Percentiles rank a stretch among this genome's conserved stretches.
These are phyloP conservation scores for Botrytis aclada DNA, from an alignment of 2,329 filamentous ascomycete genomes.

Conservation along the genomic window DNA sequence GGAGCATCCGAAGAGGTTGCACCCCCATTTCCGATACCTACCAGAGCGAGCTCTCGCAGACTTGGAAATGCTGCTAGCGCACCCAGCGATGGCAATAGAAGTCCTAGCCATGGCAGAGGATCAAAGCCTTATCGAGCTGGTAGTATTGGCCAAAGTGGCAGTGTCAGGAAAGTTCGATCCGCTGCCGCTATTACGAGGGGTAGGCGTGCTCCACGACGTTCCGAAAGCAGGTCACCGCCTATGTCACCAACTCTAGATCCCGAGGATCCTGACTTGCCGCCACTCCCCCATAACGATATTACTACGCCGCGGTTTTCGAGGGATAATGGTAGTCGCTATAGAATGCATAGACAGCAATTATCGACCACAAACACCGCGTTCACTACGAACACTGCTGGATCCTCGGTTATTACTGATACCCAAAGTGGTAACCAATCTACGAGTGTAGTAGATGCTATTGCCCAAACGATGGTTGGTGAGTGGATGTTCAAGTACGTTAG, in stretches of 20 bases:
- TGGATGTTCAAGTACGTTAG: conserved; percentile 94
- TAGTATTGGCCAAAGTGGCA: conserved; percentile 61
- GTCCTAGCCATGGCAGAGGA: conserved; percentile 65
- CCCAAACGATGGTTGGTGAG: conserved; percentile 97
- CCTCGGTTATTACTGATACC: not conserved
- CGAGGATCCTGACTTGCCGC: conserved; percentile 69
- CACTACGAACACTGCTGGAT: conserved; percentile 32
- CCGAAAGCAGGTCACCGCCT: conserved; percentile 59
- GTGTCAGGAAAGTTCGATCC: conserved; percentile 80
- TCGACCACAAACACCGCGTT: conserved; percentile 55
- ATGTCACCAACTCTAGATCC: conserved; percentile 65
- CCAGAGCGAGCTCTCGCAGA: conserved; percentile 80
- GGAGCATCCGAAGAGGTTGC: conserved; percentile 57
- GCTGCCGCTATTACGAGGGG: conserved; percentile 65
- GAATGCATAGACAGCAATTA: conserved; percentile 52
- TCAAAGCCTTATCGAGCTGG: conserved; percentile 52
- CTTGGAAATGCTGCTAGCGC: conserved; percentile 63
- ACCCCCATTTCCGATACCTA: conserved; percentile 91
- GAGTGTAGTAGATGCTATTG: conserved; percentile 91
- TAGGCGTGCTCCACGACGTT: conserved; percentile 47
- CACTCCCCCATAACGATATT: conserved; percentile 70
- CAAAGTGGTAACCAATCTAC: conserved; percentile 57
- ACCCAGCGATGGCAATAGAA: conserved; percentile 68
- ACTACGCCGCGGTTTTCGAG: conserved; percentile 51
- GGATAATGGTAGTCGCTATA: conserved; percentile 45